Percentiles rank a stretch among this genome's conserved stretches.
Evolutionary conservation across 23 red algal species (phyloP).

Genomic region (Gracilaria gracilis): DNA sequence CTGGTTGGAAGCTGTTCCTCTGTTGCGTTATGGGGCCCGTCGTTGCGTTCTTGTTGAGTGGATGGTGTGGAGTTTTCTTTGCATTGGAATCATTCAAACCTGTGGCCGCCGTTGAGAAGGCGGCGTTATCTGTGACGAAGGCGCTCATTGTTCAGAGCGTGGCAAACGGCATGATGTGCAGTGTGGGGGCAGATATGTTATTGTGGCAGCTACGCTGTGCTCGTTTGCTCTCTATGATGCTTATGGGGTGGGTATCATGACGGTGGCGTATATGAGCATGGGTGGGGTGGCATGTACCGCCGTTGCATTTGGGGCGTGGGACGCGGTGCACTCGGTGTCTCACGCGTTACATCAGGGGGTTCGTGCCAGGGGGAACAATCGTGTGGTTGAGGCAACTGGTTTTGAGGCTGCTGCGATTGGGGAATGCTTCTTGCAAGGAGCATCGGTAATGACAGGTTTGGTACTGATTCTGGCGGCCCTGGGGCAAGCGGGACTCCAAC

Average conservation of each 20-base stretch:
- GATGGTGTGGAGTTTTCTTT: conserved; percentile 59
- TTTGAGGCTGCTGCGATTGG: neutral
- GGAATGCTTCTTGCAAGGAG: conserved; percentile 35
- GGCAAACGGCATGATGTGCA: conserved; percentile 63
- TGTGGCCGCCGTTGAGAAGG: conserved; percentile 2
- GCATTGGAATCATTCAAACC: conserved; percentile 30
- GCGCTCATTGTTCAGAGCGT: conserved; percentile 57
- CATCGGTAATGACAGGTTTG: conserved; percentile 4
- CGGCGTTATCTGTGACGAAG: conserved; percentile 1
- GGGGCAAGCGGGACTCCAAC: conserved; percentile 41
- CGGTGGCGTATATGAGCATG: conserved; percentile 71
- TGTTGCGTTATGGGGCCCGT: conserved; percentile 50
- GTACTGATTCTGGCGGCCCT: conserved; percentile 63
- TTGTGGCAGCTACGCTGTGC: conserved; percentile 64
- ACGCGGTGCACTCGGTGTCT: neutral
- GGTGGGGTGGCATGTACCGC: neutral
- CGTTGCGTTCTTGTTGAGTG: conserved; percentile 9
- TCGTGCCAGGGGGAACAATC: neutral
- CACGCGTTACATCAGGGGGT: neutral
- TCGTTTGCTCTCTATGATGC: conserved; percentile 71
- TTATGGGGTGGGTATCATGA: conserved; percentile 80
- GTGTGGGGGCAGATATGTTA: conserved; percentile 37
- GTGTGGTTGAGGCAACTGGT: neutral
- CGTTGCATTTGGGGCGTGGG: neutral
- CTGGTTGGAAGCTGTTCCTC: conserved; percentile 56